Evolutionary conservation across 257 asterid species (phyloP).

Genomic region (Leptodermis oblonga): DNA sequence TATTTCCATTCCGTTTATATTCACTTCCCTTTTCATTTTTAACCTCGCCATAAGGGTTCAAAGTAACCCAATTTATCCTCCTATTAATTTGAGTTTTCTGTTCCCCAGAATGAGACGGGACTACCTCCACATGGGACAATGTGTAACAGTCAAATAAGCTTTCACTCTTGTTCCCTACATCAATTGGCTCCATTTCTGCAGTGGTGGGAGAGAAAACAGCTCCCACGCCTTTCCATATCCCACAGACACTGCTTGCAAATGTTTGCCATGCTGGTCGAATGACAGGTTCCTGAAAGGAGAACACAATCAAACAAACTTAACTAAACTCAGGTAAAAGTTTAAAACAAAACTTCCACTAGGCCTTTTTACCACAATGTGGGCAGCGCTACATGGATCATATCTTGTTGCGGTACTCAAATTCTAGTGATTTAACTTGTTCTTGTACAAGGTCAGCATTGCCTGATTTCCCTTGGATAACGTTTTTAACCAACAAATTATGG

Average conservation of each 20-base stretch:
- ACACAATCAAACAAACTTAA: constrained; percentile 2
- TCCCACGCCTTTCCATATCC: constrained; percentile 99
- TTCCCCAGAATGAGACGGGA: constrained; percentile 44
- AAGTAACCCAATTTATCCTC: constrained; percentile 76
- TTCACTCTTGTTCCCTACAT: constrained; percentile 63
- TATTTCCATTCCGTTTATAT: constrained; percentile 20
- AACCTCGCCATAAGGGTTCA: constrained; percentile 83
- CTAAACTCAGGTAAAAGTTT: not conserved
- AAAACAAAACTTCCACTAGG: not conserved
- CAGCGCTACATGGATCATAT: too few species aligned
- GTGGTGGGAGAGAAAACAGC: constrained; percentile 93
- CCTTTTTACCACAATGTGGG: too few species aligned
- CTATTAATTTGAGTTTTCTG: constrained; percentile 60
- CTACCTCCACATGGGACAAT: constrained; percentile 50
- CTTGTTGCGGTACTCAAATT: too few species aligned
- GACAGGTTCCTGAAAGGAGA: constrained; percentile 76
- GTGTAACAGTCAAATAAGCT: constrained; percentile 88
- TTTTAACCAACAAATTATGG: not conserved
- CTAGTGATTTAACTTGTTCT: not conserved
- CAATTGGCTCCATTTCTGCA: constrained; percentile 97
- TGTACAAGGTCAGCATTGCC: not conserved
- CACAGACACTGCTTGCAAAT: constrained; percentile 88
- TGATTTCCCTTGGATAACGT: not conserved
- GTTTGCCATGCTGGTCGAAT: constrained; percentile 90
- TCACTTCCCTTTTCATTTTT: constrained; percentile 34